These are phyloP conservation scores for Tilletiaria anomala DNA, from an alignment of 1,284 basidiomycete genomes.

Conservation along the genomic window DNA sequence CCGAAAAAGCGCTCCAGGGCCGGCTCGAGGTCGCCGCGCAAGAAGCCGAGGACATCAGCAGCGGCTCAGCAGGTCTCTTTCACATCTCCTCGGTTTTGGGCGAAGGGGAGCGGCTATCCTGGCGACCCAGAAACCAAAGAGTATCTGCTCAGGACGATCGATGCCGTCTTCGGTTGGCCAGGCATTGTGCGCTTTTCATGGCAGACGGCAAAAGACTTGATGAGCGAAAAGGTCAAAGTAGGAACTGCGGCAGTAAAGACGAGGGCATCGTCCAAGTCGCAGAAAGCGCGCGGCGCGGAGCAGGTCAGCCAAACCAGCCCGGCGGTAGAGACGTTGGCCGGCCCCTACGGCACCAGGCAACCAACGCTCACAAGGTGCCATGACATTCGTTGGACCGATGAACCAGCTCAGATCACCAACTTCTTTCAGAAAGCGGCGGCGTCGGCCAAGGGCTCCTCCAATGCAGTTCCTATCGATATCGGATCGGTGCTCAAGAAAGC, in stretches of 20 bases:
- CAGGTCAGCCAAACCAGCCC: background rate
- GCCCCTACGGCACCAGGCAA: slow-evolving; percentile 9
- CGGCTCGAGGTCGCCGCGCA: background rate
- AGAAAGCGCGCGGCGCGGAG: too few species aligned
- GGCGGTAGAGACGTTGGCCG: background rate
- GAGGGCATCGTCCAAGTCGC: slow-evolving; percentile 52
- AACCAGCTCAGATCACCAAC: slow-evolving; percentile 14
- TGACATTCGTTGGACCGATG: slow-evolving; percentile 21
- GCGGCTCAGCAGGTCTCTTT: background rate
- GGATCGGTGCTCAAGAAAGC: too few species aligned
- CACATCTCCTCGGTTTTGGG: slow-evolving; percentile 1
- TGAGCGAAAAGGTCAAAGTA: slow-evolving; percentile 62
- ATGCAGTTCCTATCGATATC: too few species aligned
- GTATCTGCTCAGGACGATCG: slow-evolving; percentile 62
- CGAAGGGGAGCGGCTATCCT: slow-evolving; percentile 10
- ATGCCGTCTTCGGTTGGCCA: slow-evolving; percentile 85
- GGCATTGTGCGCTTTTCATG: slow-evolving; percentile 85
- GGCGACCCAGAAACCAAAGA: slow-evolving; percentile 80
- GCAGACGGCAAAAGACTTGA: slow-evolving; percentile 73
- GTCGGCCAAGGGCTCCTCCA: background rate
- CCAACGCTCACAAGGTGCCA: slow-evolving; percentile 8
- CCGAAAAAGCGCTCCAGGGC: too few species aligned
- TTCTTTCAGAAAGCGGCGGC: slow-evolving; percentile 10
- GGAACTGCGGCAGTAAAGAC: slow-evolving; percentile 45
- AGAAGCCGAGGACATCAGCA: background rate